phyloP scores from a whole-genome alignment of 345 rosid species.

The Eucalyptus pumila region DNA sequence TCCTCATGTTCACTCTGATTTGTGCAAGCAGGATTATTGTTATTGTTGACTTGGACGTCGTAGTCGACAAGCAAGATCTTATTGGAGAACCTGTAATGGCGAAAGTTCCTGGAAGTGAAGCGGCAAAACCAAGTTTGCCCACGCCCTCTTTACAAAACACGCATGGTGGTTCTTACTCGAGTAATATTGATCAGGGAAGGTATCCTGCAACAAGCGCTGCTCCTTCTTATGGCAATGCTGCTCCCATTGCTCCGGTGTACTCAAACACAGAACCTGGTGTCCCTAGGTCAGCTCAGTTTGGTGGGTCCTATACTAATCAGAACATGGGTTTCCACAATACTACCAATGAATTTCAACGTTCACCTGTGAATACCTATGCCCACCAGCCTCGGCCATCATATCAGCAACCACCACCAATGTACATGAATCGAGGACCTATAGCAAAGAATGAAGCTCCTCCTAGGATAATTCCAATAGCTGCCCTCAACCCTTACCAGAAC shows the following conservation, averaged over 20 bases:
- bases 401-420: slow-evolving; percentile 53
- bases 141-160: slow-evolving; percentile 17
- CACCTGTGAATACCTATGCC: slow-evolving; percentile 10
- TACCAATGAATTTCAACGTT: slow-evolving; percentile 23
- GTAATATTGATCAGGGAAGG: slow-evolving; percentile 17
- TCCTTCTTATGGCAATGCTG: not conserved
- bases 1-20: not conserved
- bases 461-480: slow-evolving; percentile 64
- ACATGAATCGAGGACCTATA: slow-evolving; percentile 58
- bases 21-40: slow-evolving; percentile 51
- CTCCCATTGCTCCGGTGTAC: not conserved
- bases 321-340: slow-evolving; percentile 16
- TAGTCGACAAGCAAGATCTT: slow-evolving; percentile 19
- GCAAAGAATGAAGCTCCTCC: slow-evolving; percentile 61
- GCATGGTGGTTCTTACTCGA: slow-evolving; percentile 5
- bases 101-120: slow-evolving; percentile 6
- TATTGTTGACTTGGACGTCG: slow-evolving; percentile 44
- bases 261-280: slow-evolving; percentile 19
- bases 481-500: slow-evolving; percentile 82
- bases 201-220: slow-evolving; percentile 18
- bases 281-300: slow-evolving; percentile 15
- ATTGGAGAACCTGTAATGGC: slow-evolving; percentile 46
- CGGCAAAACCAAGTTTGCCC: slow-evolving; percentile 12
- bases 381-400: slow-evolving; percentile 20
- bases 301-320: slow-evolving; percentile 16